These are phyloP conservation scores for Penicillium sp. DNA, from an alignment of 2,329 filamentous ascomycete species.

Conservation along the genomic window DNA sequence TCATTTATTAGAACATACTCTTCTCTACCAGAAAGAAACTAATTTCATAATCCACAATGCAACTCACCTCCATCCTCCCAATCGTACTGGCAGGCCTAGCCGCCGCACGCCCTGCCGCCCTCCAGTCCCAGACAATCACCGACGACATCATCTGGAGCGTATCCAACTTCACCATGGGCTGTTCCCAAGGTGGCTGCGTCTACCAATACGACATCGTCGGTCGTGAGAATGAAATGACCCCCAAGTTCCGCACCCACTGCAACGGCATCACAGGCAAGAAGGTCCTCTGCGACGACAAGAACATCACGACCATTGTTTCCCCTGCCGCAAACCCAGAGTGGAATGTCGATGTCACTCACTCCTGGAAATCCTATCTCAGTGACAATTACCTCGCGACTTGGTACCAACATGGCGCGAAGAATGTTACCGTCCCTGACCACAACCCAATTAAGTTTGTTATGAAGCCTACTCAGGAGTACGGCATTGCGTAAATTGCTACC, in stretches of 20 bases:
- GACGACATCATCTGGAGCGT: slow-evolving; percentile 30
- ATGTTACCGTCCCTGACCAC: slow-evolving; percentile 4
- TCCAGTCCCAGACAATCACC: slow-evolving; percentile 12
- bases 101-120: slow-evolving; percentile 17
- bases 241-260: slow-evolving; percentile 37
- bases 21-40: background rate
- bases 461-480: slow-evolving; percentile 9
- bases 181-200: slow-evolving; percentile 33
- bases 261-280: slow-evolving; percentile 24
- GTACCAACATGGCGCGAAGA: slow-evolving; percentile 4
- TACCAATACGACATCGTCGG: slow-evolving; percentile 35
- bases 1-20: background rate
- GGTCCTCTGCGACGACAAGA: slow-evolving; percentile 27
- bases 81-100: slow-evolving; percentile 25
- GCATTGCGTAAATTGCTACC: background rate
- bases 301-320: slow-evolving; percentile 22
- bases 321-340: slow-evolving; percentile 21
- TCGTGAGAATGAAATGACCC: slow-evolving; percentile 25
- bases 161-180: slow-evolving; percentile 30
- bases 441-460: slow-evolving; percentile 1
- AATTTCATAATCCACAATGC: slow-evolving; percentile 23
- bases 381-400: slow-evolving; percentile 10
- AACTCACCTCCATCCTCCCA: slow-evolving; percentile 26
- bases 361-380: slow-evolving; percentile 21
- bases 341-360: slow-evolving; percentile 29